Percentiles rank a stretch among this genome's conserved stretches.
These are phyloP conservation scores for Prunella vulgaris DNA, from an alignment of 257 asterid species.

Conservation along the genomic window DNA sequence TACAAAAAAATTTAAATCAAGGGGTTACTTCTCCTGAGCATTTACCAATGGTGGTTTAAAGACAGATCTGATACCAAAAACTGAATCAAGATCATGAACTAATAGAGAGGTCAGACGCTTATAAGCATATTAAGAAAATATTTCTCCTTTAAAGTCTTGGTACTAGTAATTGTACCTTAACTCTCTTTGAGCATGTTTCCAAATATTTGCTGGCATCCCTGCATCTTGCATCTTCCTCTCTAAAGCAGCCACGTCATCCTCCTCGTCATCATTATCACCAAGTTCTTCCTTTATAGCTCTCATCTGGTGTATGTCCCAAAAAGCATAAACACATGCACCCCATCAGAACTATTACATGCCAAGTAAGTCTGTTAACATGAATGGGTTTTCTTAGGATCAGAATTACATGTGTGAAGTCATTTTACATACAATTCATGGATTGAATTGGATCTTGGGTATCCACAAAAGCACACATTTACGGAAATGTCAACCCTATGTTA, in stretches of 20 bases:
- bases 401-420: conserved; percentile 3
- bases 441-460: conserved; percentile 11
- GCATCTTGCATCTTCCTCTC: conserved; percentile 97
- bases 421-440: not conserved
- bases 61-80: not conserved
- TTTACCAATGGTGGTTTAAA: not conserved
- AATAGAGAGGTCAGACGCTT: conserved; percentile 4
- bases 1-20: not conserved
- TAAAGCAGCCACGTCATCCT: conserved; percentile 90
- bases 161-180: conserved; percentile 46
- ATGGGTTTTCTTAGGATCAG: not conserved
- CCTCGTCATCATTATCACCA: conserved; percentile 94
- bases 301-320: conserved; percentile 61
- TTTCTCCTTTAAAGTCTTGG: not conserved
- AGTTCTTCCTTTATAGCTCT: conserved; percentile 98
- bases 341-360: conserved; percentile 15
- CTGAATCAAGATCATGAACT: conserved; percentile 6
- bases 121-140: conserved; percentile 1
- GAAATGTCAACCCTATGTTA: not conserved
- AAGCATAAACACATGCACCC: conserved; percentile 6
- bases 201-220: conserved; percentile 88
- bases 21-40: conserved; percentile 3
- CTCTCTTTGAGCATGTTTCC: conserved; percentile 98
- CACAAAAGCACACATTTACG: not conserved
- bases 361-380: conserved; percentile 6